Base-by-base conservation (phyloP, 1,139 yeast genomes). In the Sugiyamaella novakii region DNA sequence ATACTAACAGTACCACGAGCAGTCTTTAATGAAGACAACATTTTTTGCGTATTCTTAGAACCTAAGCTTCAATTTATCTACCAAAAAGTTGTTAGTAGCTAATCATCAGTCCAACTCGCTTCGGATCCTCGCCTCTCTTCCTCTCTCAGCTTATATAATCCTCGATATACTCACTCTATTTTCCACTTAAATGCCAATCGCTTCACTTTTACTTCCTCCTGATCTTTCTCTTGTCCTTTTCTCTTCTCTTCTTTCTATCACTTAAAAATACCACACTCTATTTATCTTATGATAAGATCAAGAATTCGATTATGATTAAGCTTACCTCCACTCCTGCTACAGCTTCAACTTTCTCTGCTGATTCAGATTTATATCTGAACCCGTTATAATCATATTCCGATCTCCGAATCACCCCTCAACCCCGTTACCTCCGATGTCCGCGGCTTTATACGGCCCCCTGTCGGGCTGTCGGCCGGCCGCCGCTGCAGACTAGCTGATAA, bases 11-110 rank as follows among this genome's bases (percentile, higher is more conserved):
- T 11, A 39, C 12, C 18, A 34, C 38, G 38, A 21, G 17, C 27
- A 18, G 43, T 29, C 33, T 27, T 38, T 10, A 39, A 19, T 7
- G 43, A 39, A n/a, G 43, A 39, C 35, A 39, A 27, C 43, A 39
- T 39, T 34, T n/a, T n/a, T n/a, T n/a, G n/a, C n/a, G n/a, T n/a
- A n/a, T n/a, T n/a, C n/a, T n/a, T n/a, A n/a, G n/a, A n/a, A n/a
- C n/a, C n/a, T n/a, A n/a, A n/a, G n/a, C n/a, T n/a, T n/a, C n/a
- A n/a, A n/a, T n/a, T n/a, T n/a, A n/a, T n/a, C 40, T 31, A 19
- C 5, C 6, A 12, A 30, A 14, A 14, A 17, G 14, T 6, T 14
- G 35, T 31, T 31, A 31, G 35, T 31, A 11, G n/a, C n/a, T n/a
- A n/a, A n/a, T n/a, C n/a, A n/a, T n/a, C 25, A 12, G 12, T 22